Percentiles rank a stretch among this genome's conserved stretches.
Conservation (phyloP, 2,329 filamentous ascomycete genomes). For the Scytalidium sp. region DNA sequence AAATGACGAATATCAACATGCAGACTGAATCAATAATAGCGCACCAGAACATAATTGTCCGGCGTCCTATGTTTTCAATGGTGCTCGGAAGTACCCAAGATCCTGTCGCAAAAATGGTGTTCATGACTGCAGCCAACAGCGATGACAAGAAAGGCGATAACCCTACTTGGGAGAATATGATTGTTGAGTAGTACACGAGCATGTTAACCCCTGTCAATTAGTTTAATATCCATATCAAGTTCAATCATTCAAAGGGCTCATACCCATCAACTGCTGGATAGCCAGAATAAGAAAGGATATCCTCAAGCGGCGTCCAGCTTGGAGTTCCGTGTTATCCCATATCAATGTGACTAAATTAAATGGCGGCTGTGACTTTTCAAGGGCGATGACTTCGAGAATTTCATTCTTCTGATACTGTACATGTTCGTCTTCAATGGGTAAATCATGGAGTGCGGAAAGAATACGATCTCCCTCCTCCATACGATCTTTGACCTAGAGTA, state of each 20-base stretch:
- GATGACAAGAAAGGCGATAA: conserved; percentile 22
- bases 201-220: conserved; percentile 26
- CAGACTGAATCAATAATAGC: conserved; percentile 6
- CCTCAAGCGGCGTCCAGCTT: conserved; percentile 31
- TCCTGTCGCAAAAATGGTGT: conserved; percentile 25
- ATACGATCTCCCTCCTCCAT: conserved; percentile 9
- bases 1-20: conserved; percentile 6
- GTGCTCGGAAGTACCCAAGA: conserved; percentile 21
- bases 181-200: conserved; percentile 27
- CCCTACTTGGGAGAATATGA: conserved; percentile 27
- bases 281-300: conserved; percentile 33
- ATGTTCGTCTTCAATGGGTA: conserved; percentile 2
- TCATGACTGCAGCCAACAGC: conserved; percentile 23
- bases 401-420: conserved; percentile 22
- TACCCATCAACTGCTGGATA: conserved; percentile 12
- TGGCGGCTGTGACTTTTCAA: conserved; percentile 20
- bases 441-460: conserved; percentile 8
- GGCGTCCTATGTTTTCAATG: conserved; percentile 29
- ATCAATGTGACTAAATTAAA: conserved; percentile 20
- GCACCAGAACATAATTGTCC: conserved; percentile 15
- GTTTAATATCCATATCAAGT: neutral
- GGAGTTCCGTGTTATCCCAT: conserved; percentile 34
- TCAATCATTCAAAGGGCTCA: neutral
- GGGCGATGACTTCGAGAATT: conserved; percentile 23
- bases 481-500: conserved; percentile 6